phyloP scores from a whole-genome alignment of 2,329 filamentous ascomycete genomes.

The Onygena corvina region DNA sequence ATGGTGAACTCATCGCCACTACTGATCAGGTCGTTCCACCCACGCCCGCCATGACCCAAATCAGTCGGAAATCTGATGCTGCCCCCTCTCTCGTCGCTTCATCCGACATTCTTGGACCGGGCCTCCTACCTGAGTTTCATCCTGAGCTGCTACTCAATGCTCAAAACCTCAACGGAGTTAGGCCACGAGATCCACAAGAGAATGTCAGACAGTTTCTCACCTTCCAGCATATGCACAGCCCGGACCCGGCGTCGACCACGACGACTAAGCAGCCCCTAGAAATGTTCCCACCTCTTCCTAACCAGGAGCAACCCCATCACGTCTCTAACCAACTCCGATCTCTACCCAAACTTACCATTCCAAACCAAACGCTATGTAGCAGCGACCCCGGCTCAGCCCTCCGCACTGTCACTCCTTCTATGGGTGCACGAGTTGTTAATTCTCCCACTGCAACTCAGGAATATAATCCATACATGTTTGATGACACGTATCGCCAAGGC shows the following conservation, averaged over 20 bases:
- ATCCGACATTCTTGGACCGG: constrained; percentile 74
- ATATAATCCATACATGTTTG: constrained; percentile 28
- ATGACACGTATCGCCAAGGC: constrained; percentile 47
- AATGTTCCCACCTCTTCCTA: constrained; percentile 34
- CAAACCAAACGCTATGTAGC: constrained; percentile 27
- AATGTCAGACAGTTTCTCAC: constrained; percentile 83
- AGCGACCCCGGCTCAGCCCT: constrained; percentile 21
- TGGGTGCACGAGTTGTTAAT: constrained; percentile 15
- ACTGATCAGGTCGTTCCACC: constrained; percentile 48
- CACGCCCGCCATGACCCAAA: constrained; percentile 44
- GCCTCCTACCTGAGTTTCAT: constrained; percentile 48
- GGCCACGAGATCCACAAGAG: constrained; percentile 71
- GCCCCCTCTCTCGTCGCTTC: constrained; percentile 79
- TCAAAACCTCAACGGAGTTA: constrained; percentile 56
- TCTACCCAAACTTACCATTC: constrained; percentile 48
- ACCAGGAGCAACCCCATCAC: constrained; percentile 25
- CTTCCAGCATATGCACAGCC: constrained; percentile 53
- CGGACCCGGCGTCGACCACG: constrained; percentile 55
- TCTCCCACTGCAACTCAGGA: constrained; percentile 39
- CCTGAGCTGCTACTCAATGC: constrained; percentile 59
- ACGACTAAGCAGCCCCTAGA: constrained; percentile 39
- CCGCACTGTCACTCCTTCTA: constrained; percentile 24
- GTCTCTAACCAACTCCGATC: constrained; percentile 38
- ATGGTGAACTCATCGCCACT: constrained; percentile 49
- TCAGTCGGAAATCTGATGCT: constrained; percentile 54